Evolutionary conservation across 176 grass and related monocot species (phyloP).

Genomic region (Tillandsia leiboldiana): DNA sequence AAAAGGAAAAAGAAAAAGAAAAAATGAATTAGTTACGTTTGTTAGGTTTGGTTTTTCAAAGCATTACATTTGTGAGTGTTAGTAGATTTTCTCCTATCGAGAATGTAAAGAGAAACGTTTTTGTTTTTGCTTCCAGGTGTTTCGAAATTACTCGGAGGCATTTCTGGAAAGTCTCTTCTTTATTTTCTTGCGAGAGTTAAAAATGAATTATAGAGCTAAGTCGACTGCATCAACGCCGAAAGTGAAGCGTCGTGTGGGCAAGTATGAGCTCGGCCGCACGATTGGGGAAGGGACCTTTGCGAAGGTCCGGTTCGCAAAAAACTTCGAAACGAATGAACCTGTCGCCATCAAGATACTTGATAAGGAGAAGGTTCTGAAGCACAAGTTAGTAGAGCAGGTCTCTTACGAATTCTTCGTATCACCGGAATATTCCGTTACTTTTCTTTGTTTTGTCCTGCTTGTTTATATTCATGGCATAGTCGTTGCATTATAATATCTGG

Average conservation of each 20-base stretch:
- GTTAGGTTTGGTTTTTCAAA: too few species aligned
- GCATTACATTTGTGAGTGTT: background rate
- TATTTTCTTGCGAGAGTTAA: constrained; percentile 4
- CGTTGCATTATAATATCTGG: background rate
- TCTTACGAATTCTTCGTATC: constrained; percentile 22
- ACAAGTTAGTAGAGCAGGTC: constrained; percentile 93
- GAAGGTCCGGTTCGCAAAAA: constrained; percentile 86
- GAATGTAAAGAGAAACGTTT: too few species aligned
- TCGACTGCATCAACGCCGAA: constrained; percentile 54
- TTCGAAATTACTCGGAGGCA: background rate
- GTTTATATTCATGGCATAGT: background rate
- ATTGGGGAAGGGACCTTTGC: constrained; percentile 94
- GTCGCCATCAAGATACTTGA: constrained; percentile 98
- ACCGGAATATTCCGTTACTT: background rate
- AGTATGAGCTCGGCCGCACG: constrained; percentile 86
- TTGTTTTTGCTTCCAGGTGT: background rate
- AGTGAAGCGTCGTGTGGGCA: constrained; percentile 85
- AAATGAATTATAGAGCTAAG: constrained; percentile 59
- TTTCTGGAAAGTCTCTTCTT: constrained; percentile 3
- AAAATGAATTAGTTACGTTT: too few species aligned
- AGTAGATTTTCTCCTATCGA: background rate
- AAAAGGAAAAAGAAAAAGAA: too few species aligned
- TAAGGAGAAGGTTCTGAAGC: constrained; percentile 88
- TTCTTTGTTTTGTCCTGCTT: background rate
- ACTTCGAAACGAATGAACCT: constrained; percentile 59